Evolutionary conservation across 495 filamentous ascomycete species (phyloP).

Genomic region (Lasiosphaeris hirsuta): DNA sequence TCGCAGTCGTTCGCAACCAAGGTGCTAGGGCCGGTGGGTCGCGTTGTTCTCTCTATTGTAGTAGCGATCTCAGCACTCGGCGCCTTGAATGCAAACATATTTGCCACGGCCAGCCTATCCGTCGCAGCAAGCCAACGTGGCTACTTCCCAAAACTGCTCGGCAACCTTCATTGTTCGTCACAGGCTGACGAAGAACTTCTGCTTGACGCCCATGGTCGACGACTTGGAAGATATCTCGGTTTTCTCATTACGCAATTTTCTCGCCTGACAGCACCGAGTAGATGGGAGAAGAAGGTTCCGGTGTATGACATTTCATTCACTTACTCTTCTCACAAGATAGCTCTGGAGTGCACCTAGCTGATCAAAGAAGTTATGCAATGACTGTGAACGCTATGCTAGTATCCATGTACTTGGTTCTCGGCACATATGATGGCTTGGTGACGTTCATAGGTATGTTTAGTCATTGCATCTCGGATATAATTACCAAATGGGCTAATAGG

Average conservation of each 20-base stretch:
- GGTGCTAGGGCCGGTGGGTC: constrained; percentile 17
- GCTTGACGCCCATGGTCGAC: constrained; percentile 16
- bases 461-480: constrained; percentile 6
- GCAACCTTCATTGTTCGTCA: constrained; percentile 22
- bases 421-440: constrained; percentile 19
- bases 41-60: constrained; percentile 17
- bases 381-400: constrained; percentile 17
- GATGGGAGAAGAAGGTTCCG: constrained; percentile 19
- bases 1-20: constrained; percentile 19
- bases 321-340: not conserved
- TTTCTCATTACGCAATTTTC: too few species aligned
- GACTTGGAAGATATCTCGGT: not conserved
- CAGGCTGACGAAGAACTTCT: constrained; percentile 18
- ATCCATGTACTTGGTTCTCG: constrained; percentile 18
- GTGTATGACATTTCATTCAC: constrained; percentile 6
- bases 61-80: constrained; percentile 24
- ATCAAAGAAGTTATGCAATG: constrained; percentile 2
- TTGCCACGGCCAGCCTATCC: constrained; percentile 27
- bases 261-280: not conserved
- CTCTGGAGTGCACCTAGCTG: constrained; percentile 5
- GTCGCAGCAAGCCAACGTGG: constrained; percentile 21
- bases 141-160: constrained; percentile 21
- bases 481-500: too few species aligned
- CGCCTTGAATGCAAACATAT: constrained; percentile 23
- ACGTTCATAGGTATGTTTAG: constrained; percentile 24